Evolutionary conservation across 495 filamentous ascomycete genomes (phyloP).

Genomic region (Tetracladium marchalianum): DNA sequence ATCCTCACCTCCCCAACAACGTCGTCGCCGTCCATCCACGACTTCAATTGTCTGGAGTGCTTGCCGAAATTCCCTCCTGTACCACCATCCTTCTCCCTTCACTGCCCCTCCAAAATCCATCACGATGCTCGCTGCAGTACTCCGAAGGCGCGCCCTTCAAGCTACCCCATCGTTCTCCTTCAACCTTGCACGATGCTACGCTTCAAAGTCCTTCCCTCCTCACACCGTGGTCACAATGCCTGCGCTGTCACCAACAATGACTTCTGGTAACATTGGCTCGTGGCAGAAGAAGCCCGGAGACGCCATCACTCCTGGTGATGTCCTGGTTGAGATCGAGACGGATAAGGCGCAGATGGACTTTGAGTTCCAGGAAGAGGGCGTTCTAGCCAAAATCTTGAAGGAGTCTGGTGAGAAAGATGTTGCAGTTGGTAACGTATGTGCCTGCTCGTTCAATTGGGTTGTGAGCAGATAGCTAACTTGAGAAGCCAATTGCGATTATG

Average conservation of each 20-base stretch:
- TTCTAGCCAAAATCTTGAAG: constrained; percentile 90
- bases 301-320: constrained; percentile 78
- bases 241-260: constrained; percentile 96
- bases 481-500: constrained; percentile 88
- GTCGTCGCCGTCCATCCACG: constrained; percentile 9
- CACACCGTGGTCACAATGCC: constrained; percentile 97
- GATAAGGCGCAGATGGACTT: constrained; percentile 99
- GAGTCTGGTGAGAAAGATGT: constrained; percentile 92
- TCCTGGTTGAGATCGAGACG: constrained; percentile 99
- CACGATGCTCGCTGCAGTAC: constrained; percentile 43
- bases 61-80: constrained; percentile 15
- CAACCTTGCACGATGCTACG: constrained; percentile 46
- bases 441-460: constrained; percentile 4
- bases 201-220: constrained; percentile 60
- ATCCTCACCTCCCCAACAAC: constrained; percentile 4
- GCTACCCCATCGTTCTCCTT: constrained; percentile 31
- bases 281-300: constrained; percentile 99
- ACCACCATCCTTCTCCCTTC: constrained; percentile 15
- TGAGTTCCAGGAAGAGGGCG: constrained; percentile 97
- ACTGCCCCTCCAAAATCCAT: constrained; percentile 13
- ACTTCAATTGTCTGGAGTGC: constrained; percentile 21
- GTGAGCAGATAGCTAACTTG: constrained; percentile 26
- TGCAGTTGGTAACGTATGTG: constrained; percentile 83
- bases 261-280: constrained; percentile 85
- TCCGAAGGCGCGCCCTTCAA: constrained; percentile 44